Evolutionary conservation across 768 basidiomycete species (phyloP).

Genomic region (Symmetrospora coprosmae): DNA sequence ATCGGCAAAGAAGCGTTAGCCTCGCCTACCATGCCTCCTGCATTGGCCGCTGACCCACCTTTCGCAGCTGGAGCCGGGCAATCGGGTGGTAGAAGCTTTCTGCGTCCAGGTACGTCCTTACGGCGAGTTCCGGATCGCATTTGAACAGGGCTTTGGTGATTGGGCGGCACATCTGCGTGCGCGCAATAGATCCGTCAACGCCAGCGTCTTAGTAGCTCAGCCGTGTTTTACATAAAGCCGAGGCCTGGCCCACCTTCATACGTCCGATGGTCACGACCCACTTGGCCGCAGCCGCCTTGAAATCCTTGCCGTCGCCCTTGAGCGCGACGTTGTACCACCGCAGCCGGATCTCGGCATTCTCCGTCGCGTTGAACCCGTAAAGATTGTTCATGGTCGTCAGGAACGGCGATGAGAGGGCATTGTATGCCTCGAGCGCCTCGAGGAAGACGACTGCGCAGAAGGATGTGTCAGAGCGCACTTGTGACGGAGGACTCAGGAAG

Average conservation of each 20-base stretch:
- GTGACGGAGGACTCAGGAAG: too few relatives aligned
- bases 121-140: conserved; percentile 5
- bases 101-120: conserved; percentile 4
- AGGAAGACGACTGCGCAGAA: conserved; percentile 37
- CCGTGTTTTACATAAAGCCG: background rate
- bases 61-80: conserved; percentile 13
- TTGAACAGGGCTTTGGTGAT: conserved; percentile 16
- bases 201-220: background rate
- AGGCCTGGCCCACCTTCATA: conserved; percentile 18
- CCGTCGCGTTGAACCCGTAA: conserved; percentile 35
- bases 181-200: background rate
- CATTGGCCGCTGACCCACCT: background rate
- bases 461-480: background rate
- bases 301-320: conserved; percentile 11
- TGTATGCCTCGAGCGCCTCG: conserved; percentile 32
- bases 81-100: conserved; percentile 18
- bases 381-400: conserved; percentile 28
- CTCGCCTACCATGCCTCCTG: background rate
- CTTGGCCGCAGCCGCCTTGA: conserved; percentile 5
- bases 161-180: conserved; percentile 21
- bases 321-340: conserved; percentile 31
- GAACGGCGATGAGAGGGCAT: conserved; percentile 18
- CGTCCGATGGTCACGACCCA: conserved; percentile 21
- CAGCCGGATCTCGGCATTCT: conserved; percentile 38
- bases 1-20: background rate